Evolutionary conservation across 2,329 filamentous ascomycete genomes (phyloP).

Genomic region (Aspergillus pseudoglaucus): DNA sequence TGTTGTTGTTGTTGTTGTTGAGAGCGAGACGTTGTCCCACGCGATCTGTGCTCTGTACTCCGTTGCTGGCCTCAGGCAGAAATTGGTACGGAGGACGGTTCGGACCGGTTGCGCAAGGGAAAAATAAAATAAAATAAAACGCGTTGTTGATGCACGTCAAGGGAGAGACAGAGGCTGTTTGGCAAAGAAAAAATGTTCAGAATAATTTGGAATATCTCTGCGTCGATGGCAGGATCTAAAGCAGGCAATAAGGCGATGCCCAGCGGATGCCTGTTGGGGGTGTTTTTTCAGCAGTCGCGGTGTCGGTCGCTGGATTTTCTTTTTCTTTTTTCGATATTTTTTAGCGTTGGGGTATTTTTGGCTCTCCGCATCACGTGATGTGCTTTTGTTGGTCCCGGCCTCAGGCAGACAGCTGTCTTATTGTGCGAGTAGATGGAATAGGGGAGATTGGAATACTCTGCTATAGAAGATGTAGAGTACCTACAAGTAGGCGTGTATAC

Average conservation of each 20-base stretch:
- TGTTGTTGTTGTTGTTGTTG: background rate
- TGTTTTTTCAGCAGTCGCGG: slow-evolving; percentile 5
- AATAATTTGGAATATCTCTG: too few relatives aligned
- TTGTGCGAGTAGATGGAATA: too few relatives aligned
- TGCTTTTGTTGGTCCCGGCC: background rate
- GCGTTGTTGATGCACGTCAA: background rate
- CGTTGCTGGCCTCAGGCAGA: background rate
- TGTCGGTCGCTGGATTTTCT: slow-evolving; percentile 12
- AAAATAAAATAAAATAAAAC: background rate
- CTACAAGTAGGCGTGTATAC: background rate
- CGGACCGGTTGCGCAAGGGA: background rate
- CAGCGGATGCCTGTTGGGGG: slow-evolving; percentile 12
- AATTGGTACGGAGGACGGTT: background rate
- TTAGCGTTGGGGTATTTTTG: slow-evolving; percentile 12
- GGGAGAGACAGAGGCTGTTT: background rate
- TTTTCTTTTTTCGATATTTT: slow-evolving; percentile 13
- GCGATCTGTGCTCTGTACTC: background rate
- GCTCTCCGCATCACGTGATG: slow-evolving; percentile 13
- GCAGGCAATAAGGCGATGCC: slow-evolving; percentile 3
- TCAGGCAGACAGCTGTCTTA: too few relatives aligned
- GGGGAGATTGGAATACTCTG: too few relatives aligned
- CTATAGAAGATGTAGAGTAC: background rate
- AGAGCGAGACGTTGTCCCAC: background rate
- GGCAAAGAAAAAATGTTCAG: too few relatives aligned
- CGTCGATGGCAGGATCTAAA: background rate